Conservation (phyloP, 176 grass and related monocot species). For the Lolium rigidum region DNA sequence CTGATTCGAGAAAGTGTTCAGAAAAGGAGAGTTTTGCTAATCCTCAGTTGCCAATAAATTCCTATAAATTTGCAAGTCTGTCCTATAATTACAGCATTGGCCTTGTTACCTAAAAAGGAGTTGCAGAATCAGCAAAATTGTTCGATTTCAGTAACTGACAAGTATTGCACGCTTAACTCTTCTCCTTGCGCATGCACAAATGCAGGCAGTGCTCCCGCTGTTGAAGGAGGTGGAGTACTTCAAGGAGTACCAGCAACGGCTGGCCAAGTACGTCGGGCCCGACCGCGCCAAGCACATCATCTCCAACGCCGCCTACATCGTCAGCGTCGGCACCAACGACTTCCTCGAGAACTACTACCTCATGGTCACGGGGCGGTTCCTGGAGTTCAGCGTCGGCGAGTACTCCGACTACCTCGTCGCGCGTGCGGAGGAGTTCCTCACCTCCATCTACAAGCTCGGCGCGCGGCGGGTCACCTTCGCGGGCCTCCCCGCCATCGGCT, state of each 20-base stretch:
- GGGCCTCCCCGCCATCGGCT: slow-evolving; percentile 77
- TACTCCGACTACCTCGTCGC: slow-evolving; percentile 67
- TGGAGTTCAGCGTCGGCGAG: slow-evolving; percentile 60
- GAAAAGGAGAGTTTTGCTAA: neutral
- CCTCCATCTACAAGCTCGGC: slow-evolving; percentile 57
- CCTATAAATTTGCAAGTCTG: neutral
- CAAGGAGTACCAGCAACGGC: slow-evolving; percentile 69
- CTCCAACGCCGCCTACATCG: slow-evolving; percentile 65
- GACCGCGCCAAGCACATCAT: slow-evolving; percentile 49
- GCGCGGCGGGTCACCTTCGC: slow-evolving; percentile 73
- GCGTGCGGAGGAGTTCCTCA: slow-evolving; percentile 63
- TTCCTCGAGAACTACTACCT: slow-evolving; percentile 92
- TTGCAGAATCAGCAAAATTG: neutral
- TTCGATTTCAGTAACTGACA: neutral
- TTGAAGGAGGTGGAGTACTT: slow-evolving; percentile 87
- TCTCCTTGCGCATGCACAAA: neutral
- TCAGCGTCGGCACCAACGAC: slow-evolving; percentile 94
- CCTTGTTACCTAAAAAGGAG: neutral
- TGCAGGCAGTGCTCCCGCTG: slow-evolving; percentile 71
- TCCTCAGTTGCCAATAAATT: neutral
- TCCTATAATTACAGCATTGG: neutral
- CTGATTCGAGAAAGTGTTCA: neutral
- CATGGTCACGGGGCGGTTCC: slow-evolving; percentile 56
- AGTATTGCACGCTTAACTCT: neutral
- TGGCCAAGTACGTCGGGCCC: slow-evolving; percentile 41